Base-by-base conservation (phyloP, 1,284 basidiomycete genomes). In the Mycosarcoma maydis region DNA sequence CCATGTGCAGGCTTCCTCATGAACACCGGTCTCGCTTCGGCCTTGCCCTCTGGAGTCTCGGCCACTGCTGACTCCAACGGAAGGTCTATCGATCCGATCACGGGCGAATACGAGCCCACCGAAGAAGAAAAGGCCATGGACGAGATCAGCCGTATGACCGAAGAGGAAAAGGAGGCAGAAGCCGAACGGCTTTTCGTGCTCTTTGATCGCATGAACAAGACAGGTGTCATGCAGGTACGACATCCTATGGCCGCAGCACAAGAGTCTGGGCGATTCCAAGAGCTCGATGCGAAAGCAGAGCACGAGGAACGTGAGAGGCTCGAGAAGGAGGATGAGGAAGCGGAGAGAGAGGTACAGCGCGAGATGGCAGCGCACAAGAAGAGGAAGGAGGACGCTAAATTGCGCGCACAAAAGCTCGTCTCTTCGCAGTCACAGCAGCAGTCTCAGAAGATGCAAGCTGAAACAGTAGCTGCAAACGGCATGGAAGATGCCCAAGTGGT, bases 1-100 rank as follows among this genome's bases (percentile, higher is more conserved):
- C 76, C 76, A 6, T 76, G 75, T 41, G 75, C 75, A 3, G 76
- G 76, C 0, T 78, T 77, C 54, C 53, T 78, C 6, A 69, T 67
- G 62, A 59, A 54, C 22, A 62, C 39, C 5, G 66, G 66, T 11
- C 61, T 62, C 6, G 57, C 64, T 0, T 57, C 55, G n/a, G 67
- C 74, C 2, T 33, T 75, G 27, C 73, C 74, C 8, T 51, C 69
- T 6, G 47, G 42, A 3, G 11, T 40, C 13, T 30, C 44, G 1
- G 13, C 33, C 2, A 6, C 32, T 7, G 29, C 53, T 19, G 42
- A 40, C 14, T 9, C 48, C 8, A 42, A 59, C 24, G 69, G 65
- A 2, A 39, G 68, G 6, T n/a, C 36, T 6, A 41, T 77, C 32
- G 59, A 78, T 34, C 76, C 76, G 2, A 73, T 78, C 50, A 78